These are phyloP conservation scores for Spiraea crenata DNA, from an alignment of 331 rosid species.

Conservation along the genomic window DNA sequence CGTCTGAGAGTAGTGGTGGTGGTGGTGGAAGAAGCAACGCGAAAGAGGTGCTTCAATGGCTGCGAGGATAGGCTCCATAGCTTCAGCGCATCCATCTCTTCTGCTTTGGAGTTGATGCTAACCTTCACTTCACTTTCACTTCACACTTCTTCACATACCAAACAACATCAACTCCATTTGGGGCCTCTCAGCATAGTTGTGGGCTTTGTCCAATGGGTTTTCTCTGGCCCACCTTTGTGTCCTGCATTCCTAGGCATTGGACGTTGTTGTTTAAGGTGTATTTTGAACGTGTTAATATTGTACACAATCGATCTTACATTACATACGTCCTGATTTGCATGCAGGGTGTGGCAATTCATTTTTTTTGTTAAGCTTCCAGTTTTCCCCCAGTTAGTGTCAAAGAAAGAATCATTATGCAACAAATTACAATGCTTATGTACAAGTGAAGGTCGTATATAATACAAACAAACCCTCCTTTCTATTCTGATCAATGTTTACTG, in stretches of 20 bases:
- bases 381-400: too few species aligned
- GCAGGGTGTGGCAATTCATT: too few species aligned
- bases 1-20: slow-evolving; percentile 21
- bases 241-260: neutral
- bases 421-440: too few species aligned
- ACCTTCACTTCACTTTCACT: neutral
- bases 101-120: neutral
- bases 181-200: neutral
- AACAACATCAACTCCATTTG: neutral
- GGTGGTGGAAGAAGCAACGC: slow-evolving; percentile 27
- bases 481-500: too few species aligned
- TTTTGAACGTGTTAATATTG: too few species aligned
- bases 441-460: too few species aligned
- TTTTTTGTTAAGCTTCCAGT: too few species aligned
- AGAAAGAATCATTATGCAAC: too few species aligned
- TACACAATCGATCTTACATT: too few species aligned
- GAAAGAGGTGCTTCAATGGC: slow-evolving; percentile 57
- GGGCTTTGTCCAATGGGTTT: neutral
- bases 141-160: neutral
- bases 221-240: neutral
- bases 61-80: slow-evolving; percentile 43
- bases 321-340: too few species aligned
- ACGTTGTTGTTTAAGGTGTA: too few species aligned
- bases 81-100: slow-evolving; percentile 54
- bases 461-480: too few species aligned